Percentiles rank a stretch among this genome's conserved stretches.
Conservation (phyloP, 163 green algal species). For the Prototheca cutis region DNA sequence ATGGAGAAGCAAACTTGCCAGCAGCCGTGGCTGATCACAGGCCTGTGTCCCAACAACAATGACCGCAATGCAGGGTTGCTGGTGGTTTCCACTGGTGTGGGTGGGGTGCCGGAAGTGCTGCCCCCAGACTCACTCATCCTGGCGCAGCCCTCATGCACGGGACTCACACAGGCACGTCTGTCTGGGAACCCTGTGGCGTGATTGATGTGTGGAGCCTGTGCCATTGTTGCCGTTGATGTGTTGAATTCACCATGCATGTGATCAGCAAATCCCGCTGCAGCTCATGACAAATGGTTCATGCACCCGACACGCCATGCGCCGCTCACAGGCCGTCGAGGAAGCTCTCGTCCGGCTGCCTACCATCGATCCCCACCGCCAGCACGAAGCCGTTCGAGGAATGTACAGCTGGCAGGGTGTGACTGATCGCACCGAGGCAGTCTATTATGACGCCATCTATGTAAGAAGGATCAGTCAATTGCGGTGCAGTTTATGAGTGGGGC, state of each 20-base stretch:
- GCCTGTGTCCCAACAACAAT: too few species aligned
- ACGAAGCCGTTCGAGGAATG: conserved; percentile 47
- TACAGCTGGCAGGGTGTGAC: conserved; percentile 86
- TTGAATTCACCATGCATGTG: too few species aligned
- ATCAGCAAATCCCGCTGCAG: conserved; percentile 6
- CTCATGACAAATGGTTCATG: too few species aligned
- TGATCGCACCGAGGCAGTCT: conserved; percentile 65
- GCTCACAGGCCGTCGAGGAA: conserved; percentile 23
- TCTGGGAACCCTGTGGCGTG: too few species aligned
- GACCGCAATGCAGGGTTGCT: conserved; percentile 64
- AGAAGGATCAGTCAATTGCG: too few species aligned
- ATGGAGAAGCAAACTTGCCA: too few species aligned
- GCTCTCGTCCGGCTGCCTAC: conserved; percentile 17
- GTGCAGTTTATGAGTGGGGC: too few species aligned
- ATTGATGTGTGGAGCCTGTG: too few species aligned
- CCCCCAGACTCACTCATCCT: conserved; percentile 63
- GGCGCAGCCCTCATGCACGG: conserved; percentile 50
- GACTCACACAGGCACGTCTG: conserved; percentile 31
- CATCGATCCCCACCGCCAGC: conserved; percentile 37
- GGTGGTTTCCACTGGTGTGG: conserved; percentile 83
- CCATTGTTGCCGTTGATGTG: too few species aligned
- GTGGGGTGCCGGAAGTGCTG: conserved; percentile 87
- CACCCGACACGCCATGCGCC: neutral
- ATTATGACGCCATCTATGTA: conserved; percentile 36
- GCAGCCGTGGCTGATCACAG: too few species aligned